phyloP scores from a whole-genome alignment of 805 yeast species.

The Saccharomycopsis sp. region DNA sequence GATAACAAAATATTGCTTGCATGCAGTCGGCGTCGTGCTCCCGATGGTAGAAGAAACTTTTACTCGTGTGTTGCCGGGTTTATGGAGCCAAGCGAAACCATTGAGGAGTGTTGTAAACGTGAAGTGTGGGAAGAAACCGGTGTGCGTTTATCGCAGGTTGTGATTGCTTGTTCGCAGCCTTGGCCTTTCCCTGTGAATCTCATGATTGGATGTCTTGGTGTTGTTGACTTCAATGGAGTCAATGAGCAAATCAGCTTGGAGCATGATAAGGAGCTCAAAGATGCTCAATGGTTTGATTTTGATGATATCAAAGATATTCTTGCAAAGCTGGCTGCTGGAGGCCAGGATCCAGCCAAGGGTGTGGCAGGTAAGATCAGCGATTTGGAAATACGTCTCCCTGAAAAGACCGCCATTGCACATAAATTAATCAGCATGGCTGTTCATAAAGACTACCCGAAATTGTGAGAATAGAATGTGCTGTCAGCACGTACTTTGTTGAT shows the following conservation, averaged over 20 bases:
- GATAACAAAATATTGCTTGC: constrained; percentile 64
- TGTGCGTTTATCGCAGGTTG: constrained; percentile 50
- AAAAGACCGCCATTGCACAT: constrained; percentile 28
- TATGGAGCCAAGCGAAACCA: constrained; percentile 90
- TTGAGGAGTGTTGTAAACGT: constrained; percentile 79
- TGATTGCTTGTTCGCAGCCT: constrained; percentile 74
- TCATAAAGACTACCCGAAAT: background rate
- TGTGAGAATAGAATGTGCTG: no score
- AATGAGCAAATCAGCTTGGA: constrained; percentile 63
- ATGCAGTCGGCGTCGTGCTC: constrained; percentile 51
- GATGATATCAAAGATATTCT: constrained; percentile 41
- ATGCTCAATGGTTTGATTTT: constrained; percentile 79
- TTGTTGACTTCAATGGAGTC: constrained; percentile 61
- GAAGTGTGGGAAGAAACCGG: constrained; percentile 98
- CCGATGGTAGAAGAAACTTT: constrained; percentile 37
- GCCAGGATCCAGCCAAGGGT: background rate
- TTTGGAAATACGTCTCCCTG: no score
- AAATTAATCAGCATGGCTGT: constrained; percentile 22
- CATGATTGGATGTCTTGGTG: constrained; percentile 87
- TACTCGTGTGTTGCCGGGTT: constrained; percentile 91
- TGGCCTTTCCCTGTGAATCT: constrained; percentile 96
- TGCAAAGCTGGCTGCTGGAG: constrained; percentile 11
- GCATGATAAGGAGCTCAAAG: constrained; percentile 80
- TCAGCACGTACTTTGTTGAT: no score
- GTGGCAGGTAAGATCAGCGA: constrained; percentile 14